Base-by-base conservation (phyloP, 768 basidiomycete genomes). In the Rubroboletus pulcherrimus region DNA sequence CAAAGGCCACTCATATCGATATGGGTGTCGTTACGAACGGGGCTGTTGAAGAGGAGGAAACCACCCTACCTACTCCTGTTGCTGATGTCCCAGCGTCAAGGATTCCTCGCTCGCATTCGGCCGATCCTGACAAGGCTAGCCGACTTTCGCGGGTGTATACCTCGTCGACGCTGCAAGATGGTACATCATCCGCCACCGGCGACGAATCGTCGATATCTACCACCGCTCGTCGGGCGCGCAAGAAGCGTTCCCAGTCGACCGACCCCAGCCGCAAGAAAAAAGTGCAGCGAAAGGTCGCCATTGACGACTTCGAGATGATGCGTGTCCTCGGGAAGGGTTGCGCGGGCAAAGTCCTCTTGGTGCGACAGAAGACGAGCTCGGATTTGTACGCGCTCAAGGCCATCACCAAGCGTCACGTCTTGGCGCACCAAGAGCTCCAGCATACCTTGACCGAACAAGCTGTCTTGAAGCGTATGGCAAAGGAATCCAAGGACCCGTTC, bases 241-340 rank as follows among this genome's bases (percentile, higher is more conserved):
- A 84, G 74, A 86, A 81, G 62, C 81, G 83, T 29, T 73, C 75
- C 35, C 76, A 75, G 54, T 79, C 79, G 9, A 69, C 64, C n/a
- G 72, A 78, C 43, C 82, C 81, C 35, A 81, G 68, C 53, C 74
- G 81, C 65, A 77, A 71, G 70, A 82, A 82, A 64, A 86, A 75
- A 40, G 56, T 66, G 14, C 73, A 82, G 54, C 80, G 84, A 51
- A 92, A 93, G 72, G 89, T 93, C 34, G 75, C 78, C 42, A 81
- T 98, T 55, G 83, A 92, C 61, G 94, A 98, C 74, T 99, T 99
- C 69, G 93, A 98, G 75, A 91, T 98, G 84, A 86, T 98, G 80
- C 83, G 93, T 15, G 96, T 98, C 33, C 76, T 99, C 12, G 97
- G 97, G 17, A 97, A 94, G 74, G 97, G 97, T 1, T 98, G 95